These are phyloP conservation scores for Nepenthes mirabilis DNA, from an alignment of 148 eudicot genomes.

Conservation along the genomic window DNA sequence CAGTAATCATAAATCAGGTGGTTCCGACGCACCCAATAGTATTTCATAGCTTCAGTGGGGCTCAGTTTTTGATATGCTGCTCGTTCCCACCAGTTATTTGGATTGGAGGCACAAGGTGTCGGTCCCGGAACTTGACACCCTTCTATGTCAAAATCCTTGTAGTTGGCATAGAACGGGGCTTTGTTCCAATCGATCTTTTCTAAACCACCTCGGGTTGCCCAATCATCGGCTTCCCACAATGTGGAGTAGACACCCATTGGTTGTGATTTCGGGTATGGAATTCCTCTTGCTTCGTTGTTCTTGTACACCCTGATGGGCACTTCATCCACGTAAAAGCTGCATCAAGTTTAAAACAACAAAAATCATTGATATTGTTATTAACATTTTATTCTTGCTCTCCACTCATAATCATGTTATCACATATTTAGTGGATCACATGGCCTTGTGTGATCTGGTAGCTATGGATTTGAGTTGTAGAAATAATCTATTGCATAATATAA, in stretches of 20 bases:
- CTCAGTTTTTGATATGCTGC: constrained; percentile 28
- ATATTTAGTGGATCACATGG: no score
- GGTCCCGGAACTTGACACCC: constrained; percentile 58
- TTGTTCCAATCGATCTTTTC: constrained; percentile 62
- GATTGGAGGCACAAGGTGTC: constrained; percentile 27
- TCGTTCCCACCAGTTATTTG: constrained; percentile 56
- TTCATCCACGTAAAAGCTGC: constrained; percentile 57
- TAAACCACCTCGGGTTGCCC: constrained; percentile 64
- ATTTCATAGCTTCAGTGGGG: constrained; percentile 29
- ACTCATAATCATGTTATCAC: no score
- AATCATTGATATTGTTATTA: neutral
- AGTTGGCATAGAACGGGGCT: constrained; percentile 51
- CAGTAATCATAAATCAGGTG: constrained; percentile 71
- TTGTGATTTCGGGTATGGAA: constrained; percentile 47
- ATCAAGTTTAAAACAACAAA: neutral
- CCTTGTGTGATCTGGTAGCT: no score
- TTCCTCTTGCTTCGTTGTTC: constrained; percentile 56
- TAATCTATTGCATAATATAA: no score
- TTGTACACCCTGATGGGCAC: constrained; percentile 76
- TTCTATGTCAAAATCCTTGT: constrained; percentile 53
- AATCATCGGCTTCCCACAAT: constrained; percentile 66
- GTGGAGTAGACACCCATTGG: constrained; percentile 67
- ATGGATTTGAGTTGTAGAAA: no score
- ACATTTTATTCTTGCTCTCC: neutral
- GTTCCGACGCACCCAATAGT: constrained; percentile 52